Base-by-base conservation (phyloP, 371 early-diverging fungal genomes). In the Chytridiales sp. region DNA sequence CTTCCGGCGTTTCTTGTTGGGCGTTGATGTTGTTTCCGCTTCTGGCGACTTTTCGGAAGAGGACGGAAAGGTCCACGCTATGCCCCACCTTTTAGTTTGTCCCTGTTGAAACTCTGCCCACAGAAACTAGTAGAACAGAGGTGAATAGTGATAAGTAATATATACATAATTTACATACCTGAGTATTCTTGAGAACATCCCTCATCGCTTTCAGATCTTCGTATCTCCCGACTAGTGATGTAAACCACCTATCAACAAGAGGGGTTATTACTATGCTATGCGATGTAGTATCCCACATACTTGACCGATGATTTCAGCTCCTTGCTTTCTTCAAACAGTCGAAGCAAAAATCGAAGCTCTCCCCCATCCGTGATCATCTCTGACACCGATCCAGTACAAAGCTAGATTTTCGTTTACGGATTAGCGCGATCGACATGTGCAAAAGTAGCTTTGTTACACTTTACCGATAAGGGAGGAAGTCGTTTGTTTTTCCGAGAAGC, bases 341-440 rank as follows among this genome's bases (percentile, higher is more conserved):
- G 56, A 17, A 59, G 56, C 6, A 89, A 69, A 59, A 89, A 89
- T 17, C 55, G 70, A 39, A 73, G 64, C 62, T 89, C 89, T 0
- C 89, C 89, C 22, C 87, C 89, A 8, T 64, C 59, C 4, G 84
- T 84, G 21, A 89, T 72, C 84, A 85, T 85, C 54, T 89, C 87
- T 15, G 62, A 54, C 1, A 48, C 38, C 0, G 81, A 61, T 5
- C 87, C 86, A 1, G 80, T 85, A 53, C 85, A 87, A 0, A 75
- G 51, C 83, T 84, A 44, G 13, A n/a, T n/a, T n/a, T n/a, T n/a
- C n/a, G n/a, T n/a, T n/a, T n/a, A n/a, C n/a, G n/a, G n/a, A n/a
- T n/a, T n/a, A n/a, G n/a, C n/a, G n/a, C n/a, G n/a, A n/a, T n/a
- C n/a, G n/a, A n/a, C n/a, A n/a, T n/a, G n/a, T n/a, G n/a, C n/a